phyloP scores from a whole-genome alignment of 2,329 filamentous ascomycete species.

The Monilinia fructicola region DNA sequence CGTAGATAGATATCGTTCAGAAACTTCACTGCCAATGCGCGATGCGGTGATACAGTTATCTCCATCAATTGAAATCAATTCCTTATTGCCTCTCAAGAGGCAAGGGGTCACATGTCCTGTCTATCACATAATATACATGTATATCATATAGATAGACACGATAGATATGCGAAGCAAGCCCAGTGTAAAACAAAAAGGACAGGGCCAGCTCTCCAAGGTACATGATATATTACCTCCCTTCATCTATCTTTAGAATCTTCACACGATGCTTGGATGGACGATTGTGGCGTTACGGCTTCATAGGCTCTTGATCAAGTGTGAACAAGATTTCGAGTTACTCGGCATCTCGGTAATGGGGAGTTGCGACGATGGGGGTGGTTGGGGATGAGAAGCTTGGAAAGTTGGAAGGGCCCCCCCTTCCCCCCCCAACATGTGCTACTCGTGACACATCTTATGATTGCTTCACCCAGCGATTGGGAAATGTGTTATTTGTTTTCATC shows the following conservation, averaged over 20 bases:
- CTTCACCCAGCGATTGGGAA: background rate
- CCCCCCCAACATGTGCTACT: conserved; percentile 9
- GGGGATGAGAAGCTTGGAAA: background rate
- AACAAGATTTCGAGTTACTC: conserved; percentile 9
- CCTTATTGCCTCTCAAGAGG: background rate
- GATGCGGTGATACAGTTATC: conserved; percentile 2
- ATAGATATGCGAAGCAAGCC: background rate
- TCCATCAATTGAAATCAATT: background rate
- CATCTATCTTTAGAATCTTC: conserved; percentile 9
- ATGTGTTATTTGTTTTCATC: background rate
- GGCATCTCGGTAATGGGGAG: conserved; percentile 9
- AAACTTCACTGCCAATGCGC: background rate
- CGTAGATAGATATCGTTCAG: background rate
- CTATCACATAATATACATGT: conserved; percentile 1
- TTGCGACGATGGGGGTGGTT: conserved; percentile 2
- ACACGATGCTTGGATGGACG: background rate
- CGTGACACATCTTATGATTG: conserved; percentile 3
- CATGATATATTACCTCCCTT: background rate
- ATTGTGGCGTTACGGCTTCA: conserved; percentile 3
- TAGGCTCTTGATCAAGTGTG: conserved; percentile 1
- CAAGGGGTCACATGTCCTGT: conserved; percentile 1
- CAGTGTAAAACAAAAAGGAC: background rate
- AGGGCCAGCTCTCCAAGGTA: conserved; percentile 4
- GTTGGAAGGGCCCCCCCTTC: background rate
- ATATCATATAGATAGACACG: conserved; percentile 5